A percentile compares a stretch with the other conserved stretches of the same genome.
These are phyloP conservation scores for Porcisia hertigi DNA, from an alignment of 208 protist genomes.

Conservation along the genomic window DNA sequence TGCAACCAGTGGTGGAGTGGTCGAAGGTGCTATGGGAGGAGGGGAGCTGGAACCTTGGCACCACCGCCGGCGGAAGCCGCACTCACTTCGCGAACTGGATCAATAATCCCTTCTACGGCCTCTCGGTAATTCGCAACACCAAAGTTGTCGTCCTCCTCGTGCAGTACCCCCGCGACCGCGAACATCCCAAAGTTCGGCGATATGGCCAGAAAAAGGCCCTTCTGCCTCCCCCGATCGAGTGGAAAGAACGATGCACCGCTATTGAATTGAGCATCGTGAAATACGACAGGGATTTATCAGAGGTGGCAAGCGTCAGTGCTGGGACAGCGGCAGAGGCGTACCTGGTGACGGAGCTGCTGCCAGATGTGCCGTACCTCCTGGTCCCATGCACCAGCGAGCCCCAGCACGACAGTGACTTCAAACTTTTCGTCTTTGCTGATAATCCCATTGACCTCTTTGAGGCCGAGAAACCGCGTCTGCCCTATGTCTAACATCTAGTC, in stretches of 20 bases:
- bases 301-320: conserved; percentile 41
- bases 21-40: conserved; percentile 49
- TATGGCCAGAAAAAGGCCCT: conserved; percentile 61
- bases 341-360: conserved; percentile 46
- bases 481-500: conserved; percentile 43
- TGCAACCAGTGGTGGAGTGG: conserved; percentile 78
- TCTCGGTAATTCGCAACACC: conserved; percentile 67
- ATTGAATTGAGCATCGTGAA: conserved; percentile 79
- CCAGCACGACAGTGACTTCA: conserved; percentile 85
- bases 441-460: conserved; percentile 61
- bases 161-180: conserved; percentile 78
- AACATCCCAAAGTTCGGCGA: conserved; percentile 70
- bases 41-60: conserved; percentile 82
- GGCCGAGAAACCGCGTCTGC: conserved; percentile 57
- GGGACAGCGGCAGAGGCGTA: conserved; percentile 55
- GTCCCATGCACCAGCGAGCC: conserved; percentile 75
- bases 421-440: conserved; percentile 85
- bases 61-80: conserved; percentile 76
- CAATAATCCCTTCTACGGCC: conserved; percentile 88
- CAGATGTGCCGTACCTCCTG: conserved; percentile 67
- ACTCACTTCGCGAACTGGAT: conserved; percentile 75
- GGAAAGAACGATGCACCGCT: conserved; percentile 63
- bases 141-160: conserved; percentile 73
- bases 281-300: conserved; percentile 65
- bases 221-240: conserved; percentile 67